phyloP scores from a whole-genome alignment of 2,329 filamentous ascomycete genomes.

The Arthroderma sp. region DNA sequence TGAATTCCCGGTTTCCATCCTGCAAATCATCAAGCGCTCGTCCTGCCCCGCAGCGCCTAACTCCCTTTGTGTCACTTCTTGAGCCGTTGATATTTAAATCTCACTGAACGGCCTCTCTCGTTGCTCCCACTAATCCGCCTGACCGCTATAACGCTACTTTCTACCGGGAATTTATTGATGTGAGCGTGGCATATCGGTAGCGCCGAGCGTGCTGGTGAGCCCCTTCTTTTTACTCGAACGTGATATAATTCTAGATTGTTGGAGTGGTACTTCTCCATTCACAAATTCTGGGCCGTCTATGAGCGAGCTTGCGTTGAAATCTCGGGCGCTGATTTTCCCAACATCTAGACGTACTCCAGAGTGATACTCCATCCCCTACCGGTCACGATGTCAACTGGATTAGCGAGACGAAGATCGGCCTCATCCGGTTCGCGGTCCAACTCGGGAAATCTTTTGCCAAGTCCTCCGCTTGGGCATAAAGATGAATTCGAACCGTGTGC shows the following conservation, averaged over 20 bases:
- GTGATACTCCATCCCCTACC: no score
- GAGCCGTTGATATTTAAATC: slow-evolving; percentile 1
- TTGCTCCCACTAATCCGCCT: background rate
- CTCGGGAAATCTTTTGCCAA: slow-evolving; percentile 34
- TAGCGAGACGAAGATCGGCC: slow-evolving; percentile 46
- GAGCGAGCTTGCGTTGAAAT: no score
- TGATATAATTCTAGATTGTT: no score
- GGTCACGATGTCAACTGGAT: slow-evolving; percentile 35
- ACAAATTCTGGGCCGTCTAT: no score
- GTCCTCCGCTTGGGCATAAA: slow-evolving; percentile 18
- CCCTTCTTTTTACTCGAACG: no score
- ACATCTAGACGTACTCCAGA: no score
- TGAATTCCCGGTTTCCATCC: background rate
- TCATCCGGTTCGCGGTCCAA: slow-evolving; percentile 47
- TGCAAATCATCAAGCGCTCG: slow-evolving; percentile 1
- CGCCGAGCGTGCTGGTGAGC: no score
- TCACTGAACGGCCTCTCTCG: background rate
- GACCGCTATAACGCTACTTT: no score
- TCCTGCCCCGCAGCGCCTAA: slow-evolving; percentile 3
- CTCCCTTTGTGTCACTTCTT: background rate
- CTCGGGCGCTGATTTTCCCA: no score
- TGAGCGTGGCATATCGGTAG: no score
- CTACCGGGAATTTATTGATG: no score
- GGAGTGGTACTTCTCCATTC: no score
- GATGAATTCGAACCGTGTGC: slow-evolving; percentile 70